A percentile compares a stretch with the other conserved stretches of the same genome.
Evolutionary conservation across 495 filamentous ascomycete genomes (phyloP).

Genomic region (Tuber indicum): DNA sequence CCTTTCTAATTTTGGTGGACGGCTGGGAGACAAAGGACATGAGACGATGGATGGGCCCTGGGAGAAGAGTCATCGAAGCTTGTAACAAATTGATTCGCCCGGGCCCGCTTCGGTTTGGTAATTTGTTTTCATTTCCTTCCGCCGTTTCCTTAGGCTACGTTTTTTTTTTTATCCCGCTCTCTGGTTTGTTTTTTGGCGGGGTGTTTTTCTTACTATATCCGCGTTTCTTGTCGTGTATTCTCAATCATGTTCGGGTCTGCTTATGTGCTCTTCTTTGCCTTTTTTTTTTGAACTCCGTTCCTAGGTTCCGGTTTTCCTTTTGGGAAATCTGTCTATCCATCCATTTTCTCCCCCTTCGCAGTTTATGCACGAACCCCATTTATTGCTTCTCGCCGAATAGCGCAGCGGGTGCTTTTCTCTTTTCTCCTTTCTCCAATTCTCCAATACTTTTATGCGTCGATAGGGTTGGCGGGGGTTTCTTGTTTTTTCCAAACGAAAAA

Average conservation of each 20-base stretch:
- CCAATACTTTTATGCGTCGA: not conserved
- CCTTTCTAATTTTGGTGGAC: constrained; percentile 8
- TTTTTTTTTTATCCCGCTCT: not conserved
- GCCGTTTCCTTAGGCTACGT: not conserved
- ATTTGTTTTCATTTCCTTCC: not conserved
- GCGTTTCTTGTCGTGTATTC: not conserved
- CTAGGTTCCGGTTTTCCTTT: not conserved
- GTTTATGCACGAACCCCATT: not conserved
- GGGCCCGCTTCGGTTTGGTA: not conserved
- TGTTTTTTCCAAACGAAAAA: not conserved
- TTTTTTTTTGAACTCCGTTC: not conserved
- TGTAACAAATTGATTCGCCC: not conserved
- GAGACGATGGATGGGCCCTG: not conserved
- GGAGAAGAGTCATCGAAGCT: not conserved
- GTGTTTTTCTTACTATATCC: constrained; percentile 3
- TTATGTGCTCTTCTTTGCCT: not conserved
- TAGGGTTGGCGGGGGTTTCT: not conserved
- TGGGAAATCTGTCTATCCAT: not conserved
- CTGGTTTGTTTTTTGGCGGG: not conserved
- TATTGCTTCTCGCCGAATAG: not conserved
- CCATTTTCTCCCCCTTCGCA: not conserved
- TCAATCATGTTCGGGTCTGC: not conserved
- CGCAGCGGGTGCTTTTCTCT: not conserved
- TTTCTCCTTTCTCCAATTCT: not conserved
- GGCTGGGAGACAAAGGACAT: not conserved